Conservation (phyloP, 176 grass and related monocot genomes). For the bread wheat (Triticum aestivum) region IWGSC_CS_RefSeq_v2.1 NC_057810.1:42796907-42797406, state of each 20-base stretch:
- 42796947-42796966: neutral
- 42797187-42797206: slow-evolving; percentile 54
- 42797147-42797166: slow-evolving; percentile 85
- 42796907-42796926: neutral
- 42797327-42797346: slow-evolving; percentile 15
- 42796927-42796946: neutral
- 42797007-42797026: slow-evolving; percentile 65
- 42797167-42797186: slow-evolving; percentile 94
- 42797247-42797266: slow-evolving; percentile 65
- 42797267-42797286: slow-evolving; percentile 46
- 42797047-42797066: slow-evolving; percentile 71
- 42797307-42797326: neutral
- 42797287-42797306: neutral
- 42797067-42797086: neutral
- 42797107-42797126: neutral
- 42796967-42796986: neutral
- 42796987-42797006: slow-evolving; percentile 41
- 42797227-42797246: slow-evolving; percentile 79
- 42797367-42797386: slow-evolving; percentile 32
- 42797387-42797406: neutral
- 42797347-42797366: slow-evolving; percentile 68
- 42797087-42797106: slow-evolving; percentile 2
- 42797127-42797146: slow-evolving; percentile 84
- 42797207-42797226: slow-evolving; percentile 76
- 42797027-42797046: slow-evolving; percentile 74